Base-by-base conservation (phyloP, 2,329 filamentous ascomycete species). In the Beauveria pseudobassiana region DNA sequence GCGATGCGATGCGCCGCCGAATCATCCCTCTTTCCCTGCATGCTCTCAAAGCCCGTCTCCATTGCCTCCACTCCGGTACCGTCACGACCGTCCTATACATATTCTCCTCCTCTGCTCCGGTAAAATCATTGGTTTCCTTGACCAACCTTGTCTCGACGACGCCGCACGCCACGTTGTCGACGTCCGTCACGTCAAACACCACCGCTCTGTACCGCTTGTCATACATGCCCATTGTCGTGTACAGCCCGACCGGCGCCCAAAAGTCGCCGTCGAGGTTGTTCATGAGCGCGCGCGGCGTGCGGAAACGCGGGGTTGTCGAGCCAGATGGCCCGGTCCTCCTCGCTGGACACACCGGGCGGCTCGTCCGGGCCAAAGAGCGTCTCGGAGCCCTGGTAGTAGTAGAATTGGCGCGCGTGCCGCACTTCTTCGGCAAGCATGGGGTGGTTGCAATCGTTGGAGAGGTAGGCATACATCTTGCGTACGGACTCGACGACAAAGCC, bases 321-420 rank as follows among this genome's bases (percentile, higher is more conserved):
- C 45, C 45, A 48, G 10, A 26, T 18, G 45, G 22, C 69, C 30
- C 30, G 30, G 12, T 52, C 49, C 28, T 38, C 26, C 9, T n/a
- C 8, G 14, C 16, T 3, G 4, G 28, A 18, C 28, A 38, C 28
- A 5, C 49, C 49, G 8, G 49, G 49, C 28, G 26, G 49, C n/a
- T 20, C n/a, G 1, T 10, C 28, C 2, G 28, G 49, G 3, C 26
- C 24, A n/a, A 34, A 10, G n/a, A 18, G 49, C 28, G 8, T 10
- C 49, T 10, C 49, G 28, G 4, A 9, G n/a, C 28, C 18, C 4
- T 22, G 10, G 10, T 18, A 10, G 9, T 26, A 3, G 28, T 52
- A 52, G 9, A 52, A 30, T 9, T 12, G 7, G 7, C 12, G 12
- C 26, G 49, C 49, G 10, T 12, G 9, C n/a, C n/a, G 26, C 4